Evolutionary conservation across 2,329 filamentous ascomycete genomes (phyloP), one percentile per base, ranked within the genome.

Genomic region (Aspergillus sojae): DNA sequence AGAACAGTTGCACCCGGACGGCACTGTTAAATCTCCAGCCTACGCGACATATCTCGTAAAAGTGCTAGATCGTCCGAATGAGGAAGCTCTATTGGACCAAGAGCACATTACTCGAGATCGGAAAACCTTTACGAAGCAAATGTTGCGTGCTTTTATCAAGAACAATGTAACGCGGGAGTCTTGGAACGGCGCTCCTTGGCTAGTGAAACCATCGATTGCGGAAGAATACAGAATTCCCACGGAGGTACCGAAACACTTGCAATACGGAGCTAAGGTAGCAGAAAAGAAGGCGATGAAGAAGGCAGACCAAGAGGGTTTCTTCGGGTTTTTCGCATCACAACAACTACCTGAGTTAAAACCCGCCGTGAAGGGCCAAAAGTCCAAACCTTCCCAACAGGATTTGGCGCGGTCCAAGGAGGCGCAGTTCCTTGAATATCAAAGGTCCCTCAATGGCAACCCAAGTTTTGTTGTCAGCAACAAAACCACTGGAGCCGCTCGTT

Each of bases 161-260:
- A 94, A 96, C 78, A 95, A 93, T 0, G 91, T 97, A n/a, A 91
- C 89, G 2, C 85, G 94, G 65, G 95, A 98, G 73, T 88, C 93
- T 4, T 98, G 94, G 93, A 94, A 89, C 65, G 94, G 94, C n/a
- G 95, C 95, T 0, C 94, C 95, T 0, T 99, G 95, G 95, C 82
- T 96, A 61, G 94, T 98, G 21, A 97, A 96, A 79, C 86, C 91
- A 41, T 89, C 93, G 60, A 89, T 96, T 63, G 95, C 95, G 1
- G 87, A 88, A 53, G 86, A 89, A 66, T 97, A 95, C 77, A 89
- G 92, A 66, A 95, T 99, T 66, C 90, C 93, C 65, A 93, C 89
- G n/a, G 88, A 92, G 59, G 88, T 98, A 14, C 95, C 95, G 7
- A 86, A 89, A 58, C 90, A 96, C 72, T 83, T 97, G 19, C 89